Conservation (phyloP, 2,329 filamentous ascomycete genomes). For the Aspergillus ibericus region DNA sequence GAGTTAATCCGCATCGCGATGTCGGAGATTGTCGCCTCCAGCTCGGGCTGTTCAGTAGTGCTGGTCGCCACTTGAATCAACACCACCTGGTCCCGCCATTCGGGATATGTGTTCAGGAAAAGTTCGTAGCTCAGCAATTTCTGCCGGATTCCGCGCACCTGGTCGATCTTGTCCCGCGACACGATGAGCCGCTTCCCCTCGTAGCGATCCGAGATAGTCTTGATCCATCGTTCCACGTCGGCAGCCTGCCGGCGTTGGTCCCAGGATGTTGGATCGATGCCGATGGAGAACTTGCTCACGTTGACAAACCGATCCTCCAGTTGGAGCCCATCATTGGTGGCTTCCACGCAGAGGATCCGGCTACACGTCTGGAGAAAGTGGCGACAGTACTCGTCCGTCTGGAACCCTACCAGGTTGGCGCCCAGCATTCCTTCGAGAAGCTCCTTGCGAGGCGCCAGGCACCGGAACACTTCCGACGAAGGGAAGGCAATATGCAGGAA, state of each 20-base stretch:
- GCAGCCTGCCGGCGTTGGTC: conserved; percentile 67
- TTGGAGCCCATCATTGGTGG: conserved; percentile 82
- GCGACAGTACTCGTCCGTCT: conserved; percentile 87
- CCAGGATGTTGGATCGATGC: conserved; percentile 80
- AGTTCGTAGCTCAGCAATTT: conserved; percentile 90
- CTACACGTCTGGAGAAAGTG: conserved; percentile 97
- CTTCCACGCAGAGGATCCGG: conserved; percentile 84
- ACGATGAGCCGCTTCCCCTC: conserved; percentile 87
- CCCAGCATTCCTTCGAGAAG: conserved; percentile 90
- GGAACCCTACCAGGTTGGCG: conserved; percentile 88
- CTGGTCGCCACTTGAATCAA: conserved; percentile 93
- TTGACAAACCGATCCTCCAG: conserved; percentile 92
- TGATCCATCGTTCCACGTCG: conserved; percentile 76
- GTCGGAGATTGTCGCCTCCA: conserved; percentile 85
- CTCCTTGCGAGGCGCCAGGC: conserved; percentile 80
- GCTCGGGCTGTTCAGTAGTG: conserved; percentile 80
- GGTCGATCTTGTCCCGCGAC: conserved; percentile 89
- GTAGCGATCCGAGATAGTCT: conserved; percentile 79
- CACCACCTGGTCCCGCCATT: conserved; percentile 82
- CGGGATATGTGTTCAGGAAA: conserved; percentile 89
- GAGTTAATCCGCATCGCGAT: conserved; percentile 95
- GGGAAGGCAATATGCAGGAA: conserved; percentile 95
- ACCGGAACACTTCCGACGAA: conserved; percentile 93
- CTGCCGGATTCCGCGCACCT: conserved; percentile 86
- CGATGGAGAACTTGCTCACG: conserved; percentile 80